These are phyloP conservation scores for Fusarium penzigii DNA, from an alignment of 2,329 filamentous ascomycete genomes.

Conservation along the genomic window DNA sequence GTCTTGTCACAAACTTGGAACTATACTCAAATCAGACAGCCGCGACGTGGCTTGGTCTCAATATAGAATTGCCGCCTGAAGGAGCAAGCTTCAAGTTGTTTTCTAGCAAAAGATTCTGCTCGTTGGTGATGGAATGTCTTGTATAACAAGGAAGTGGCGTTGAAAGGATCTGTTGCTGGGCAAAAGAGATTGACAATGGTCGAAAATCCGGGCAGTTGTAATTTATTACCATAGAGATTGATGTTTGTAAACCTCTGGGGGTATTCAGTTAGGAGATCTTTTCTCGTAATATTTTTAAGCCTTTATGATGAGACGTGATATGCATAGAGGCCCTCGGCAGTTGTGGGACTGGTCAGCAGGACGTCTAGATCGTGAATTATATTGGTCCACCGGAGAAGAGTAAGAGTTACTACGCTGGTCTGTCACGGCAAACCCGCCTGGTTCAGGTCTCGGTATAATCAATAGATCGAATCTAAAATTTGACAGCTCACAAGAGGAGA, in stretches of 20 bases:
- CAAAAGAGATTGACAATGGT: neutral
- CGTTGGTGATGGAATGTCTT: neutral
- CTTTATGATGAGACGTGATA: too few species aligned
- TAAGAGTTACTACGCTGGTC: too few species aligned
- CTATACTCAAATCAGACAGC: neutral
- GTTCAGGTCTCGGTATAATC: neutral
- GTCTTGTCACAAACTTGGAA: neutral
- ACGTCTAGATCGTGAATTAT: neutral
- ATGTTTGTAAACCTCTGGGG: too few species aligned
- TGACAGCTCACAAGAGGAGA: neutral
- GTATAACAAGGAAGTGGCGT: neutral
- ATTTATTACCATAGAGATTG: too few species aligned
- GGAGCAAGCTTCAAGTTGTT: neutral
- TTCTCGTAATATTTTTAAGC: too few species aligned
- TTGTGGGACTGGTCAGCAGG: neutral
- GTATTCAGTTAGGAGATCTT: too few species aligned
- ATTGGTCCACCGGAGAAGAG: neutral
- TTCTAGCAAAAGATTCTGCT: neutral
- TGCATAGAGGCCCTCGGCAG: neutral
- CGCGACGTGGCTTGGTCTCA: neutral
- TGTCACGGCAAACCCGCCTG: too few species aligned
- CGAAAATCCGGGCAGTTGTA: too few species aligned
- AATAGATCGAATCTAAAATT: neutral
- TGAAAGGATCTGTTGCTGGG: constrained; percentile 5
- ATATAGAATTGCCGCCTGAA: too few species aligned